Conservation (phyloP, 2,329 filamentous ascomycete genomes). For the Alternaria angustiovoidea region DNA sequence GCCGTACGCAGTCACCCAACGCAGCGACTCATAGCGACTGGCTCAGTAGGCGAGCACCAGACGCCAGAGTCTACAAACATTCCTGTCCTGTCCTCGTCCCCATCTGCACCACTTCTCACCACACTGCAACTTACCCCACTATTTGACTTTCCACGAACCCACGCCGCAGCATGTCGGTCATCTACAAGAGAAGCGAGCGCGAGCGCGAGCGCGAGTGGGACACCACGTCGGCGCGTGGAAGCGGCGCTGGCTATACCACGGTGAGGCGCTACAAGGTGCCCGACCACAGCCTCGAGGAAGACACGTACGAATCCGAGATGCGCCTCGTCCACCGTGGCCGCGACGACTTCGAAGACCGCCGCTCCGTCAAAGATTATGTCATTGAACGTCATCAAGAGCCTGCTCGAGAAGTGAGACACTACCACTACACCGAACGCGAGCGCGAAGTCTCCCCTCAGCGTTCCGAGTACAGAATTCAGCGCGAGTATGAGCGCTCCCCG, state of each 20-base stretch:
- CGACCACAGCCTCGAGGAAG: constrained; percentile 54
- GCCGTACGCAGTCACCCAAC: constrained; percentile 17
- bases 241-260: constrained; percentile 59
- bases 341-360: constrained; percentile 45
- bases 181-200: constrained; percentile 54
- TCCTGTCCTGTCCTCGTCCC: background rate
- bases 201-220: constrained; percentile 58
- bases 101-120: constrained; percentile 6
- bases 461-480: constrained; percentile 62
- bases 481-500: constrained; percentile 56
- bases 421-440: constrained; percentile 48
- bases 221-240: constrained; percentile 35
- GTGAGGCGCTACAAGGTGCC: constrained; percentile 68
- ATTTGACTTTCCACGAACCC: constrained; percentile 7
- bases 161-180: constrained; percentile 53
- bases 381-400: constrained; percentile 45
- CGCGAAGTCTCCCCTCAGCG: constrained; percentile 51
- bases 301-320: constrained; percentile 58
- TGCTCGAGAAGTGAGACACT: constrained; percentile 48
- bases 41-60: constrained; percentile 25
- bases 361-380: constrained; percentile 49
- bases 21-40: constrained; percentile 20
- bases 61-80: constrained; percentile 8
- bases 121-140: constrained; percentile 3
- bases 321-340: constrained; percentile 56